phyloP scores from a whole-genome alignment of 2,329 filamentous ascomycete species.

The Pezicula rhizophila region DNA sequence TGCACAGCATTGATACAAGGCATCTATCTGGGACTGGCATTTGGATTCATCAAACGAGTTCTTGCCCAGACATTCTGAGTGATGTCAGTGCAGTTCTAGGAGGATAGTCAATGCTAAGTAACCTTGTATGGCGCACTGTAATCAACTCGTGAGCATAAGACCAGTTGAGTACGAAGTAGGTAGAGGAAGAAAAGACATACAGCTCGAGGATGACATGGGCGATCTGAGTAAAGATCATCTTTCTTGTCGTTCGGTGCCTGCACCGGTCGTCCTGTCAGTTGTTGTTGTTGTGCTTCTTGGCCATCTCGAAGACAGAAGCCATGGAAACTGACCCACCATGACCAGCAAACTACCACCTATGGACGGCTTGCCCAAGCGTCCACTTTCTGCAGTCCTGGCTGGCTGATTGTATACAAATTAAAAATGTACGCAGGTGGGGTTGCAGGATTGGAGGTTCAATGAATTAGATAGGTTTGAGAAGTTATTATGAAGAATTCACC shows the following conservation, averaged over 20 bases:
- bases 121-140: constrained; percentile 87
- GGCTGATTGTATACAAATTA: too few relatives aligned
- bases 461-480: too few relatives aligned
- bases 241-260: constrained; percentile 48
- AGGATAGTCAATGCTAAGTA: constrained; percentile 14
- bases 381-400: too few relatives aligned
- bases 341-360: too few relatives aligned
- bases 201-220: constrained; percentile 80
- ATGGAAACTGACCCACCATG: too few relatives aligned
- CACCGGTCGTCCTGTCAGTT: constrained; percentile 4
- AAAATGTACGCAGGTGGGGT: too few relatives aligned
- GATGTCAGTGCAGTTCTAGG: constrained; percentile 9
- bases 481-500: too few relatives aligned
- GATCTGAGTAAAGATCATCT: constrained; percentile 61
- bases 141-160: constrained; percentile 2
- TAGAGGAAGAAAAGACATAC: constrained; percentile 41
- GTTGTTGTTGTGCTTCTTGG: not conserved
- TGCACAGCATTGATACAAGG: constrained; percentile 89
- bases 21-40: constrained; percentile 72
- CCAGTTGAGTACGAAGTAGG: not conserved
- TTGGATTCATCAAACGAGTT: constrained; percentile 82
- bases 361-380: too few relatives aligned
- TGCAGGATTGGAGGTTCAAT: too few relatives aligned
- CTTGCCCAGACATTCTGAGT: constrained; percentile 71
- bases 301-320: not conserved